Conservation (phyloP, 495 filamentous ascomycete genomes). For the Sordaria brevicollis region DNA sequence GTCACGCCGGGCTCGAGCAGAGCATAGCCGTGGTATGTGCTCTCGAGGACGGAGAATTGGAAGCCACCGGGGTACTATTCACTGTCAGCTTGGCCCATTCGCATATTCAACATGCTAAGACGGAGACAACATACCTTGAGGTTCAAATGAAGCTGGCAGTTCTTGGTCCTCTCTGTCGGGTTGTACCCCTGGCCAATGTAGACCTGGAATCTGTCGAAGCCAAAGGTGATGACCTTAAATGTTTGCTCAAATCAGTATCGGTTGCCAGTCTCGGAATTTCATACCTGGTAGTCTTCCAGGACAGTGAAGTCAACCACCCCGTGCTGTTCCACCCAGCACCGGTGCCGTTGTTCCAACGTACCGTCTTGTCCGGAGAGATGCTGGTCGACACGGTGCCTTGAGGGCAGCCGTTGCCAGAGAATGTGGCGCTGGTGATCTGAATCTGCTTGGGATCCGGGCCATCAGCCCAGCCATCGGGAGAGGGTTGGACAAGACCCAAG, state of each 20-base stretch:
- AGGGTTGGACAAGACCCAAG: constrained; percentile 13
- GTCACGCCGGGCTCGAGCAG: constrained; percentile 43
- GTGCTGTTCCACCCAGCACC: not conserved
- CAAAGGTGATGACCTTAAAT: constrained; percentile 44
- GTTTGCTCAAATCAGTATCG: not conserved
- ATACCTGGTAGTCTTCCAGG: not conserved
- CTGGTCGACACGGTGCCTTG: constrained; percentile 39
- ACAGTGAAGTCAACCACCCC: not conserved
- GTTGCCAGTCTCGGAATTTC: not conserved
- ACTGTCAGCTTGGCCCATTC: not conserved
- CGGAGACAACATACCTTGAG: constrained; percentile 22
- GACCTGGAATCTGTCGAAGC: constrained; percentile 47
- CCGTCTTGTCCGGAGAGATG: constrained; percentile 41
- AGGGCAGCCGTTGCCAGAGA: constrained; percentile 49
- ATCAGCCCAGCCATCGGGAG: constrained; percentile 22
- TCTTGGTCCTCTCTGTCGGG: constrained; percentile 37
- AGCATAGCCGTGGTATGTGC: constrained; percentile 48
- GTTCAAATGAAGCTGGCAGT: constrained; percentile 50
- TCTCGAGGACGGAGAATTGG: constrained; percentile 45
- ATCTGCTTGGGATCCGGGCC: constrained; percentile 32
- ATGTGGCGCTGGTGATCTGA: constrained; percentile 44
- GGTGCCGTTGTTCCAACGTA: constrained; percentile 14
- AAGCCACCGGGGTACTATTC: constrained; percentile 45
- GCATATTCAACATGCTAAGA: not conserved
- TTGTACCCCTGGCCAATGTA: constrained; percentile 40